phyloP scores from a whole-genome alignment of 2,329 filamentous ascomycete species.

The Fusarium liriodendri region DNA sequence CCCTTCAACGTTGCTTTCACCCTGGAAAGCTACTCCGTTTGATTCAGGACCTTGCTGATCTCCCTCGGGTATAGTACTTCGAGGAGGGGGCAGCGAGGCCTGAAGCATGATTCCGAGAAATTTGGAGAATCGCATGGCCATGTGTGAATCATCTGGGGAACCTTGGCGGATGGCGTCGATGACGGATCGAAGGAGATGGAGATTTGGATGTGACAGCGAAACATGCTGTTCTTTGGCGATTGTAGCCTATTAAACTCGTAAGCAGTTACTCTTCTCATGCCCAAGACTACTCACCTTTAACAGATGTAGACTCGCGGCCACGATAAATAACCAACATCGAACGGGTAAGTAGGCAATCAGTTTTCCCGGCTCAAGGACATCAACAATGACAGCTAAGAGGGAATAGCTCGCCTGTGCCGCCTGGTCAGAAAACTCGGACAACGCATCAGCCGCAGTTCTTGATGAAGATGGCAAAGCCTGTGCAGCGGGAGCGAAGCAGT shows the following conservation, averaged over 20 bases:
- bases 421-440: conserved; percentile 9
- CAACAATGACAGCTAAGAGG: conserved; percentile 12
- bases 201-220: conserved; percentile 5
- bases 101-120: conserved; percentile 23
- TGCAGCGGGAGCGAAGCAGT: conserved; percentile 18
- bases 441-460: neutral
- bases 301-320: conserved; percentile 21
- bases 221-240: conserved; percentile 6
- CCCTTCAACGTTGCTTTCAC: neutral
- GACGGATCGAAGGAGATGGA: conserved; percentile 14
- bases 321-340: conserved; percentile 26
- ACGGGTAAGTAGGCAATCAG: conserved; percentile 20
- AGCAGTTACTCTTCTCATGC: neutral
- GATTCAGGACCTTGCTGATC: neutral
- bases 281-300: conserved; percentile 2
- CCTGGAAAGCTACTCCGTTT: neutral
- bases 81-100: neutral
- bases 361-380: conserved; percentile 8
- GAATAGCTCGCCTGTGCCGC: conserved; percentile 16
- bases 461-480: conserved; percentile 3
- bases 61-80: neutral
- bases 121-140: conserved; percentile 27
- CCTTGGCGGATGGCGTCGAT: conserved; percentile 15
- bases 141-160: conserved; percentile 23
- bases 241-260: conserved; percentile 2